phyloP scores from a whole-genome alignment of 1,284 basidiomycete species.

The Trametes pubescens region DNA sequence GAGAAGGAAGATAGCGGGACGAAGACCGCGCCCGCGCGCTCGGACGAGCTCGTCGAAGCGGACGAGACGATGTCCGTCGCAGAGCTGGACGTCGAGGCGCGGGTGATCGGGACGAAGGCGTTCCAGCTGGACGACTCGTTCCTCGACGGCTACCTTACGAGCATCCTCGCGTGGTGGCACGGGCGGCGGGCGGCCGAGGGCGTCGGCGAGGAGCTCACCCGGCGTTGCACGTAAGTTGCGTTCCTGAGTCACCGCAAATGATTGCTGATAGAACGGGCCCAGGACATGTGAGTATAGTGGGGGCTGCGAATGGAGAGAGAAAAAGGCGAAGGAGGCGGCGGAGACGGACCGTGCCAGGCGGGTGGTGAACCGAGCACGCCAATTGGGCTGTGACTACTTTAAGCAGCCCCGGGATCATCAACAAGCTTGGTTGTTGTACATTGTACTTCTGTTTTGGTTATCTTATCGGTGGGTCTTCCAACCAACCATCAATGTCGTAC shows the following conservation, averaged over 20 bases:
- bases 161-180: slow-evolving; percentile 78
- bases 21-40: slow-evolving; percentile 17
- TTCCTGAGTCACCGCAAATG: background rate
- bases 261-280: background rate
- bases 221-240: slow-evolving; percentile 72
- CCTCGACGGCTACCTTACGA: slow-evolving; percentile 65
- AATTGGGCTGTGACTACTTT: background rate
- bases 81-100: slow-evolving; percentile 35
- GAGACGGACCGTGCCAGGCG: background rate
- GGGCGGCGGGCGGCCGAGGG: slow-evolving; percentile 74
- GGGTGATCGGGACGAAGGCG: slow-evolving; percentile 71
- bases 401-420: background rate
- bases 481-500: too few relatives aligned
- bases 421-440: background rate
- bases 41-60: slow-evolving; percentile 24
- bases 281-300: slow-evolving; percentile 83
- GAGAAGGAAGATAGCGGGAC: background rate
- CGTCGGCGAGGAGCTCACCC: slow-evolving; percentile 66
- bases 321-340: slow-evolving; percentile 60
- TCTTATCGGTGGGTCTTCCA: too few relatives aligned
- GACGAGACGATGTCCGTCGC: slow-evolving; percentile 26
- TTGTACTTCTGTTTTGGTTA: background rate
- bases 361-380: background rate
- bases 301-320: slow-evolving; percentile 86
- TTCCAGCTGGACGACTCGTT: slow-evolving; percentile 66